Conservation (phyloP, 179 eudicot species). For the Patellifolia procumbens region DNA sequence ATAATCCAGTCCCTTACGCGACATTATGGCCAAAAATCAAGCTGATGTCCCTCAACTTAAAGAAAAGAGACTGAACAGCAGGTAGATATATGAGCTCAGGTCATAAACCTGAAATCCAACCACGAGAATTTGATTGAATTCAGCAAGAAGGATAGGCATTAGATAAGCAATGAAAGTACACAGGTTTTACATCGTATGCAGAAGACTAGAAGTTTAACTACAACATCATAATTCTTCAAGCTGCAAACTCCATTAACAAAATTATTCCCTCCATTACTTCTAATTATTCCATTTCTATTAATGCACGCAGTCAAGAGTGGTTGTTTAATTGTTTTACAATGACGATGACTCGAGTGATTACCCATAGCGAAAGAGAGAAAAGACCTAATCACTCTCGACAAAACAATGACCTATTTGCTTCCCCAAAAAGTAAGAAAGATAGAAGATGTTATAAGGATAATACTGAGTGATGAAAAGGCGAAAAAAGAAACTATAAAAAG, state of each 20-base stretch:
- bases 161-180: not conserved
- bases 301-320: no score
- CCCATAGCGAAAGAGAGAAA: no score
- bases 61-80: constrained; percentile 17
- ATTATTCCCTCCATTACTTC: no score
- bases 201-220: not conserved
- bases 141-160: not conserved
- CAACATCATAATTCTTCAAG: not conserved
- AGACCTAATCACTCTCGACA: no score
- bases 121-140: not conserved
- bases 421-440: no score
- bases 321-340: no score
- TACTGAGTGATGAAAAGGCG: no score
- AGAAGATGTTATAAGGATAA: no score
- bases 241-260: not conserved
- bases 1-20: constrained; percentile 71
- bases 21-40: constrained; percentile 41
- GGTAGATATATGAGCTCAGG: constrained; percentile 20
- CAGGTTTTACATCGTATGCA: not conserved
- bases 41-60: constrained; percentile 23
- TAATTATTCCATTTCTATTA: no score
- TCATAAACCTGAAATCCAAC: constrained; percentile 27
- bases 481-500: no score
- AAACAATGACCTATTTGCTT: no score
- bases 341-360: no score